These are phyloP conservation scores for Cryptosporidium sp. DNA, from an alignment of 169 alveolate genomes.

Conservation along the genomic window DNA sequence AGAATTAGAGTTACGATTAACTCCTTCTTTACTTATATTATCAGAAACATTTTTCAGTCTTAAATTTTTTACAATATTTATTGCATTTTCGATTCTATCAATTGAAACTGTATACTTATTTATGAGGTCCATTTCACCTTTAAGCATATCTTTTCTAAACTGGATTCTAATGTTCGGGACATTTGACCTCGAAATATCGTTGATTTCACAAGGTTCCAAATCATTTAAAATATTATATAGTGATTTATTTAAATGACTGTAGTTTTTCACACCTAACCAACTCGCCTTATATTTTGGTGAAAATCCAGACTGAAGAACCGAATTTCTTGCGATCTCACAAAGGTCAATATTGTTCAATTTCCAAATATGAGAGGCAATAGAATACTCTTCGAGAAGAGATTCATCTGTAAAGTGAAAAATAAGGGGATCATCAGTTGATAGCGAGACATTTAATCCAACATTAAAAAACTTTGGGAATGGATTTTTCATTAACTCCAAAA, in stretches of 20 bases:
- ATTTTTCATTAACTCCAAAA: constrained; percentile 82
- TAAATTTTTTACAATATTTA: constrained; percentile 25
- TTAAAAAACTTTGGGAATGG: constrained; percentile 90
- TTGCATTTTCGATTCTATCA: constrained; percentile 38
- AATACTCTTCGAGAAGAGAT: constrained; percentile 93
- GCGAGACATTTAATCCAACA: constrained; percentile 91
- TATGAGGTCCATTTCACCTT: constrained; percentile 58
- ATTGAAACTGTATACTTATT: constrained; percentile 14
- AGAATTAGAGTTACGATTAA: neutral
- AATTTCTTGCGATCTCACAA: constrained; percentile 92
- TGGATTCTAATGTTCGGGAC: constrained; percentile 76
- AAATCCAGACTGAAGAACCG: constrained; percentile 88
- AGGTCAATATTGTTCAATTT: constrained; percentile 88
- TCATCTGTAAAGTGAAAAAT: constrained; percentile 93
- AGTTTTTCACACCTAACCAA: constrained; percentile 80
- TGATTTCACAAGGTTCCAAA: constrained; percentile 53
- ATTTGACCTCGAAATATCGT: constrained; percentile 72
- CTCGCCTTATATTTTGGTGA: constrained; percentile 71
- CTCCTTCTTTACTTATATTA: neutral
- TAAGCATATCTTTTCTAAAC: constrained; percentile 70
- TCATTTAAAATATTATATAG: constrained; percentile 22
- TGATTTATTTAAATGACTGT: constrained; percentile 23
- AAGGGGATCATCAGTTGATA: constrained; percentile 95
- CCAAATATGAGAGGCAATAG: constrained; percentile 89
- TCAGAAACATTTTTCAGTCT: constrained; percentile 19